Evolutionary conservation across 139 green algal species (phyloP).

Genomic region (Chlorella sorokiniana): DNA sequence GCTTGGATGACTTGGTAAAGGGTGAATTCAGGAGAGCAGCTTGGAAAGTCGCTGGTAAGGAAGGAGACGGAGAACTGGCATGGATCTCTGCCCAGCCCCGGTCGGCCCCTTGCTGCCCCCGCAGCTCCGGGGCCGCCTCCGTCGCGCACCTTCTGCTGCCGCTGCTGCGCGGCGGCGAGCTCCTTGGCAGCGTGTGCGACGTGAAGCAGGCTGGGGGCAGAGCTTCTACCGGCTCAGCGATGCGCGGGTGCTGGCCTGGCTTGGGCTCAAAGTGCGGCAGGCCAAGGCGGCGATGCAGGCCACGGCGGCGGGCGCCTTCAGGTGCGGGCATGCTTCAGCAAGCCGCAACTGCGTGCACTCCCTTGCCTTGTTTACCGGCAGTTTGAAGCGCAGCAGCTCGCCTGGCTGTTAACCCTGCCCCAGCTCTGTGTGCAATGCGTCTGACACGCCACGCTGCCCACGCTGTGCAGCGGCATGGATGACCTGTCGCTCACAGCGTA

Average conservation of each 20-base stretch:
- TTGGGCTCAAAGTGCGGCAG: constrained; percentile 35
- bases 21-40: too few species aligned
- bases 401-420: too few species aligned
- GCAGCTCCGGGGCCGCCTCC: constrained; percentile 1
- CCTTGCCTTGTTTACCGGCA: too few species aligned
- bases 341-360: background rate
- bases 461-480: constrained; percentile 38
- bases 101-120: background rate
- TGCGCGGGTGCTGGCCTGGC: constrained; percentile 40
- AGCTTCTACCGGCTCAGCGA: constrained; percentile 49
- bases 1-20: too few species aligned
- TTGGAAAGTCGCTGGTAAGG: too few species aligned
- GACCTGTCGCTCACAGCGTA: constrained; percentile 39
- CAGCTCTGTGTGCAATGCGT: background rate
- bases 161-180: background rate
- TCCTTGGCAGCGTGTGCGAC: constrained; percentile 48
- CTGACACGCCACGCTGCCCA: background rate
- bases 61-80: too few species aligned
- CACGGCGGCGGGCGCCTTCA: constrained; percentile 10
- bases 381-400: too few species aligned
- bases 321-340: background rate
- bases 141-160: constrained; percentile 6
- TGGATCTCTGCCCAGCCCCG: background rate
- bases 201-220: constrained; percentile 40
- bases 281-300: constrained; percentile 22